Conservation (phyloP, 441 rosid genomes). For the Dalechampia spathulata region DNA sequence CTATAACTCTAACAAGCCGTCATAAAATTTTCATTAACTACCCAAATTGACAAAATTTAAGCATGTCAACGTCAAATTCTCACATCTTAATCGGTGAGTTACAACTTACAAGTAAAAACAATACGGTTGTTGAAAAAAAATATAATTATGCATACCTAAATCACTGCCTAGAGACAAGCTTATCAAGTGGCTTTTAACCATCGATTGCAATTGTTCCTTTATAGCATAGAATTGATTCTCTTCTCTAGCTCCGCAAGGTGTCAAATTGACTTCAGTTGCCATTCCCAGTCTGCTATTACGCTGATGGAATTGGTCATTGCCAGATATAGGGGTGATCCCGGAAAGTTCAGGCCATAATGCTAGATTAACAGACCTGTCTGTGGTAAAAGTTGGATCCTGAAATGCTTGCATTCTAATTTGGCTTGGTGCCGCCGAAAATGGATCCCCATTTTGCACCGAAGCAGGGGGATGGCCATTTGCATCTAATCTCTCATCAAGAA, state of each 20-base stretch:
- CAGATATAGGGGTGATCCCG: slow-evolving; percentile 28
- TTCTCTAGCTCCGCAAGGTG: slow-evolving; percentile 30
- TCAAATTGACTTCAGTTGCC: slow-evolving; percentile 22
- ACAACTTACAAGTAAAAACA: background rate
- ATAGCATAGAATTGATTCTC: slow-evolving; percentile 36
- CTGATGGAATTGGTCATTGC: slow-evolving; percentile 34
- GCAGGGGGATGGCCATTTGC: slow-evolving; percentile 29
- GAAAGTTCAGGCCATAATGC: slow-evolving; percentile 48
- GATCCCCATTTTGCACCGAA: slow-evolving; percentile 35
- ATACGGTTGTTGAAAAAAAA: background rate
- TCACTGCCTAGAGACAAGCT: slow-evolving; percentile 52
- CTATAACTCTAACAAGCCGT: background rate
- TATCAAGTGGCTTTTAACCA: slow-evolving; percentile 65
- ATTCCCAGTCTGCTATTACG: slow-evolving; percentile 36
- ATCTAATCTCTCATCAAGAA: slow-evolving; percentile 36
- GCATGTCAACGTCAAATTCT: background rate
- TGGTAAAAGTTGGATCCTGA: slow-evolving; percentile 26
- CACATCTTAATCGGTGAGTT: background rate
- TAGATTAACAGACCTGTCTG: slow-evolving; percentile 31
- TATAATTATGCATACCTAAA: slow-evolving; percentile 47
- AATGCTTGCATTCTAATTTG: slow-evolving; percentile 36
- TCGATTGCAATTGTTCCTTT: slow-evolving; percentile 63
- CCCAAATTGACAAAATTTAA: background rate
- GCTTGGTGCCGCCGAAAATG: slow-evolving; percentile 28
- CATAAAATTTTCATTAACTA: no score